Evolutionary conservation across 192 early-diverging fungal species (phyloP), one percentile per base, ranked within the genome.

Genomic region (Gaertneriomyces semiglobifer): DNA sequence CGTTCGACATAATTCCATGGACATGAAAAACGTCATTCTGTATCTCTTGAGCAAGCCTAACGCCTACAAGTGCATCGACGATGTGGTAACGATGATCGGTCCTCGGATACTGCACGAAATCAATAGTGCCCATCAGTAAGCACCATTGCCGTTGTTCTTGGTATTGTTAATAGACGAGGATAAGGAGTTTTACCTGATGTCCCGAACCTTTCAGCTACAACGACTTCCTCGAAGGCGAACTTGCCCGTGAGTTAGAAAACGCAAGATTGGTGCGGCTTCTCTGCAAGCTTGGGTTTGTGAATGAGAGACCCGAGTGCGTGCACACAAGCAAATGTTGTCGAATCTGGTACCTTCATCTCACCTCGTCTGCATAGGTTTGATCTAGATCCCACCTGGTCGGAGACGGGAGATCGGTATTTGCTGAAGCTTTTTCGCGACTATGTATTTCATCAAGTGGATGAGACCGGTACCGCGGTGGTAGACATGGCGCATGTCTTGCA

Each of bases 351-450:
- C 12, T 1, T 25, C 10, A 57, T 57, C 44, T 69, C 16, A 48
- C 48, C 33, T 9, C 16, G 10, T 38, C 16, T 47, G 19, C 65
- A 38, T 64, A 91, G 89, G 71, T 93, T 92, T 66, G 88, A 88
- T 52, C 84, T 88, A 78, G 95, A 96, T 72, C 86, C 93, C 4
- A 87, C 87, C 60, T 99, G 95, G 95, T 89, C 93, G 10, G 95
- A 99, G 72, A 99, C 95, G 0, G 97, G 97, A 5, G 97, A 99
- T 77, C 81, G 95, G 44, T 99, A 99, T 74, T 84, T 98, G 52
- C 87, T 97, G 59, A 98, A 97, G 77, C 80, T 99, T 16, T 99
- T 99, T 72, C 83, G 97, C 53, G 97, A 99, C 75, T 96, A 94
- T 65, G 90, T 98, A 19, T 99, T 99, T 72, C 97, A 98, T 74